Percentiles rank a stretch among this genome's conserved stretches.
Conservation (phyloP, 2,329 filamentous ascomycete genomes). For the Microascus cirrosus region DNA sequence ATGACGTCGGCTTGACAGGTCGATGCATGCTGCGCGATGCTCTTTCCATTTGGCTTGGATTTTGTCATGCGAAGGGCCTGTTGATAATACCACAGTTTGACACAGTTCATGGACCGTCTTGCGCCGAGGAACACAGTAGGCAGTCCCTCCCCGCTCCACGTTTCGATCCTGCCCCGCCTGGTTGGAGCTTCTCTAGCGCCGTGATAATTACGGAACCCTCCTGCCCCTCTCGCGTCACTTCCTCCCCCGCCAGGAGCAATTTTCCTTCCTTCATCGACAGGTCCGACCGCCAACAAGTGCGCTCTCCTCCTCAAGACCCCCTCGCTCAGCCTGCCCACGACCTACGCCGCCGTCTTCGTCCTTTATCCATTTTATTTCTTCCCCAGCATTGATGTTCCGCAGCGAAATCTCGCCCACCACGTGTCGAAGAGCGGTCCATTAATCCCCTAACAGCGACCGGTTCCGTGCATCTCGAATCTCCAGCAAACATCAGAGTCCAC, state of each 20-base stretch:
- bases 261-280: background rate
- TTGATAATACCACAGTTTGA: background rate
- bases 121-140: background rate
- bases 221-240: background rate
- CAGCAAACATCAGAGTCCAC: background rate
- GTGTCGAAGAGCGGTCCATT: background rate
- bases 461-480: background rate
- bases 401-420: background rate
- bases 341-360: background rate
- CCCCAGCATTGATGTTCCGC: background rate
- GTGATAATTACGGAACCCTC: background rate
- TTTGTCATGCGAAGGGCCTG: background rate
- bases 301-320: background rate
- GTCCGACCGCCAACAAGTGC: background rate
- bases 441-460: background rate
- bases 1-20: background rate
- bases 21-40: background rate
- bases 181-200: background rate
- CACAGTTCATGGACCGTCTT: background rate
- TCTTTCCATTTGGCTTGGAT: background rate
- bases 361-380: background rate
- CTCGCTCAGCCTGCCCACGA: background rate
- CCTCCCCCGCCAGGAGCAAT: background rate
- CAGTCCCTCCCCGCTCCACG: background rate
- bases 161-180: background rate